Evolutionary conservation across 1,284 basidiomycete genomes (phyloP), one percentile per base, ranked within the genome.

Genomic region (Phellopilus nigrolimitatus): DNA sequence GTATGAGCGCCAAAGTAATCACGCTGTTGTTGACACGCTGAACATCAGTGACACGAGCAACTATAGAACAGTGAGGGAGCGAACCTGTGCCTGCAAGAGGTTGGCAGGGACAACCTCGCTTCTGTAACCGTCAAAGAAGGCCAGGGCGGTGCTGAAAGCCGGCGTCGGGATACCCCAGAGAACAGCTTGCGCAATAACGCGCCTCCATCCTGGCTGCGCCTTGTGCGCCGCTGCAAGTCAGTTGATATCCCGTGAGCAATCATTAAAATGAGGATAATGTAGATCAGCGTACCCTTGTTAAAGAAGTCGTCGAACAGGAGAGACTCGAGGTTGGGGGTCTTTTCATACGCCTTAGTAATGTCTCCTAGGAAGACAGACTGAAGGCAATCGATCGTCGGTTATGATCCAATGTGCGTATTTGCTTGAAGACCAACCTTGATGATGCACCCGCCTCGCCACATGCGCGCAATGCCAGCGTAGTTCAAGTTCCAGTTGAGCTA

Each of bases 381-480:
- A 28, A 12, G 3, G 27, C 50, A 36, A 46, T 15, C 17, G 45
- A 19, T 5, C 39, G 24, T 13, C 33, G 31, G 13, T 38, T 42
- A 28, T 4, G 27, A 9, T 47, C n/a, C 8, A 30, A 21, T 3
- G 47, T 48, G 3, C 48, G n/a, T n/a, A n/a, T n/a, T n/a, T 13
- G 15, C 4, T n/a, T 22, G 44, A 21, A 43, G 39, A 9, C 42
- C 44, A 46, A 76, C 83, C 79, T 94, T 93, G 82, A 99, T 99
- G 71, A 99, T 99, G 73, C 97, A 99, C 60, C 97, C 97, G 61
- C 97, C 97, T 65, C 95, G 92, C 97, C 97, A 99, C 93, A 99
- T 99, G 61, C 81, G 84, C 45, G 97, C 97, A 67, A 99, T 98
- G 58, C 94, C 94, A 64, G 94, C 88, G 69, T 97, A 97, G 78